These are phyloP conservation scores for Periconia sp. DNA, from an alignment of 2,329 filamentous ascomycete genomes.

Conservation along the genomic window DNA sequence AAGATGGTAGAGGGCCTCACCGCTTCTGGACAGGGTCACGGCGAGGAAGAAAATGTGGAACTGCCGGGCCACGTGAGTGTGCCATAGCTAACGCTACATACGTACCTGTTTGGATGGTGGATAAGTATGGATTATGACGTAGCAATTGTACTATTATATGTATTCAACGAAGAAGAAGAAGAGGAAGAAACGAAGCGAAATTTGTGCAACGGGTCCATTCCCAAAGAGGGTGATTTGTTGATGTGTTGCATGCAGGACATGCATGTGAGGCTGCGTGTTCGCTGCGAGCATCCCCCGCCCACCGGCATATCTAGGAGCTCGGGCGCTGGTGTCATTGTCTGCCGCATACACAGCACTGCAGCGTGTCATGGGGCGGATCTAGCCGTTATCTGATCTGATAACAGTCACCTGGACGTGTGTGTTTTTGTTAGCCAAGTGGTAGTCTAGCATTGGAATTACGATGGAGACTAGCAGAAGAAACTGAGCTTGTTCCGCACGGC, in stretches of 20 bases:
- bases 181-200: neutral
- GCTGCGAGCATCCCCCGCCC: no score
- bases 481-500: no score
- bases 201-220: no score
- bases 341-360: neutral
- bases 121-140: constrained; percentile 8
- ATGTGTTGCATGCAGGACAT: no score
- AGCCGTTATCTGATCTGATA: constrained; percentile 23
- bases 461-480: neutral
- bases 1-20: constrained; percentile 69
- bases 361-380: constrained; percentile 13
- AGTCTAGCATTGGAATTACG: neutral
- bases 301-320: no score
- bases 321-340: neutral
- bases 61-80: constrained; percentile 35
- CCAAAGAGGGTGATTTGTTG: no score
- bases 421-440: neutral
- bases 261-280: no score
- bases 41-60: constrained; percentile 28
- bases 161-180: neutral
- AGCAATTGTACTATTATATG: constrained; percentile 4
- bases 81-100: no score
- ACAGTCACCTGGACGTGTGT: neutral
- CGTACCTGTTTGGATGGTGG: no score
- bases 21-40: constrained; percentile 23